These are phyloP conservation scores for Amylostereum areolatum DNA, from an alignment of 1,284 basidiomycete species.

Conservation along the genomic window DNA sequence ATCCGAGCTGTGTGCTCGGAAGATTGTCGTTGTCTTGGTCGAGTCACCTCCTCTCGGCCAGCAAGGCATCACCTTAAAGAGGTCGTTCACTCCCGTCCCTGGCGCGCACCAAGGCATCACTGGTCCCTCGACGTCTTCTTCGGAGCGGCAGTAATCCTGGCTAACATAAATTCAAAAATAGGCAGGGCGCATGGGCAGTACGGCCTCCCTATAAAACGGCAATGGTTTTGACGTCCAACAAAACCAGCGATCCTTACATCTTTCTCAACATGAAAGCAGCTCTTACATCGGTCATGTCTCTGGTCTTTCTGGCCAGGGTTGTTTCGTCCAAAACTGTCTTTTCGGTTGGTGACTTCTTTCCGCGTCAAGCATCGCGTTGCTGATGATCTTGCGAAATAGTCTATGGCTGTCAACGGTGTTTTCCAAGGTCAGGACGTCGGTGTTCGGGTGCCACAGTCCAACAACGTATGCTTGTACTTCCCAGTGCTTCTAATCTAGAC, in stretches of 20 bases:
- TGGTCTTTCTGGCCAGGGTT: constrained; percentile 22
- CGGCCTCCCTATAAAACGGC: neutral
- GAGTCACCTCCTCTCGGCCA: no score
- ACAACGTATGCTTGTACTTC: constrained; percentile 46
- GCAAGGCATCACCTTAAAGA: neutral
- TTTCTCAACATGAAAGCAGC: constrained; percentile 12
- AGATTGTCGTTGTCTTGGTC: no score
- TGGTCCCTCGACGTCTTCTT: no score
- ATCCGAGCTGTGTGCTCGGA: no score
- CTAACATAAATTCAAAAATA: constrained; percentile 1
- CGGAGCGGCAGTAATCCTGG: no score
- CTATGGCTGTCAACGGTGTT: constrained; percentile 46
- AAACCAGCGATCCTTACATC: no score
- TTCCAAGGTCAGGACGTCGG: constrained; percentile 40
- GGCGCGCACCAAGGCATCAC: no score
- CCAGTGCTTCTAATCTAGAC: no score
- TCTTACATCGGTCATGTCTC: constrained; percentile 17
- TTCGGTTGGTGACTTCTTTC: no score
- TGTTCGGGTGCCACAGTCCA: constrained; percentile 42
- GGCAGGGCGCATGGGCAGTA: no score
- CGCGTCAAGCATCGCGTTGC: no score
- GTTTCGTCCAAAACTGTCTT: constrained; percentile 31
- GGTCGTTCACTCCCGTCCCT: constrained; percentile 2
- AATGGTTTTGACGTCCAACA: neutral
- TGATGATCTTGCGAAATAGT: no score